phyloP scores from a whole-genome alignment of 768 basidiomycete genomes.

The Rhizopogon rudus region DNA sequence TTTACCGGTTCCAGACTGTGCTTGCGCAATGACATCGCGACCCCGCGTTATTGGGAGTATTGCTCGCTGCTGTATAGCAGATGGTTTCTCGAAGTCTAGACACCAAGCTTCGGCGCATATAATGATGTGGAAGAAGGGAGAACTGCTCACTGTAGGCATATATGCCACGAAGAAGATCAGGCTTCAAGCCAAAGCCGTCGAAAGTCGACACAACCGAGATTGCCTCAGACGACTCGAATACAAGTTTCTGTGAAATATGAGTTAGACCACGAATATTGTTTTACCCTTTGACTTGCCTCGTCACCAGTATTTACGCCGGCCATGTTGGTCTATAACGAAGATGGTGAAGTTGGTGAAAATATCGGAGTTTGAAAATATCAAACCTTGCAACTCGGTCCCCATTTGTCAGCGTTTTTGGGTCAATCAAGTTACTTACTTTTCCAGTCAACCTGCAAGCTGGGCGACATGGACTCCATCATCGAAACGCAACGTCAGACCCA shows the following conservation, averaged over 20 bases:
- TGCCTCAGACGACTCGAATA: constrained; percentile 93
- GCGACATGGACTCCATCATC: constrained; percentile 83
- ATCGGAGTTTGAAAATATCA: constrained; percentile 55
- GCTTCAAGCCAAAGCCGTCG: constrained; percentile 88
- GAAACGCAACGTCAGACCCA: constrained; percentile 95
- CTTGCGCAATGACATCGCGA: constrained; percentile 98
- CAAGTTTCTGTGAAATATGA: constrained; percentile 64
- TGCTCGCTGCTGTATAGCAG: constrained; percentile 97
- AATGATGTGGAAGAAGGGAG: not conserved
- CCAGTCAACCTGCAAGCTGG: constrained; percentile 5
- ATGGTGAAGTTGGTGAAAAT: constrained; percentile 30
- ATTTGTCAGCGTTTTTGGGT: too few species aligned
- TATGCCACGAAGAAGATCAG: constrained; percentile 92
- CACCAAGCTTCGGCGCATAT: constrained; percentile 2
- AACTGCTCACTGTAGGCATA: constrained; percentile 88
- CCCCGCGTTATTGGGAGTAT: constrained; percentile 95
- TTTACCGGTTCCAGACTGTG: constrained; percentile 99
- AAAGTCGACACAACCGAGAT: constrained; percentile 87
- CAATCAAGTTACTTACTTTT: not conserved
- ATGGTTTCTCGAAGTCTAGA: constrained; percentile 93
- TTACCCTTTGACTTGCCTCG: constrained; percentile 47
- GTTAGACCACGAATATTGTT: constrained; percentile 5
- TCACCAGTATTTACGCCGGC: constrained; percentile 78
- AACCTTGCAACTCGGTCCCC: not conserved
- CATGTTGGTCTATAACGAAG: constrained; percentile 43